Base-by-base conservation (phyloP, 345 rosid genomes). In the Mercurialis annua region DNA sequence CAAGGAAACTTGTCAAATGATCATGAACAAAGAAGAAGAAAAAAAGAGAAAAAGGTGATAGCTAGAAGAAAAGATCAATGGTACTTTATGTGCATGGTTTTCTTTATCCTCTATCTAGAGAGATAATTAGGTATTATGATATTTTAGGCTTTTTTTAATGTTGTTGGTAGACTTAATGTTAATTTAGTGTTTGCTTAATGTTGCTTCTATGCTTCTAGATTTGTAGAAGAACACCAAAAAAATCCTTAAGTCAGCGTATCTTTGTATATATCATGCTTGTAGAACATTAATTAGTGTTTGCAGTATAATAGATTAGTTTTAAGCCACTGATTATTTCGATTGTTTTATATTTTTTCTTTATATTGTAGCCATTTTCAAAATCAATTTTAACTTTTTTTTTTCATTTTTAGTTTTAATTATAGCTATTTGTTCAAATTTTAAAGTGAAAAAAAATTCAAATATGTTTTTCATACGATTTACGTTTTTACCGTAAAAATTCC, bases 51-150 rank as follows among this genome's bases (percentile, higher is more conserved):
- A 2, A 40, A 40, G 44, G 44, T 40, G 44, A 1, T 52, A 24
- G 58, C 58, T 24, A 12, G 16, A 12, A 42, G 11, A 18, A 20
- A 34, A 20, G 44, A 20, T 59, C 11, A 16, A 9, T n/a, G n/a
- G n/a, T n/a, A n/a, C n/a, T n/a, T 59, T 21, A 34, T 23, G 42
- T 34, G 26, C 46, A n/a, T 40, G 4, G 11, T 1, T 9, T n/a
- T 36, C 2, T 59, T 20, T 20, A 59, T 23, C 44, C 46, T 59
- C 48, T 66, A 54, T 50, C 52, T 40, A 40, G 12, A 66, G 34
- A 56, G 30, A 7, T 40, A 9, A 40, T 42, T 55, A 55, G 70
- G 43, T 27, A 40, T 42, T 55, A 55, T 61, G 43, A 18, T 54
- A 2, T 66, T 6, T 40, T 29, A 55, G 53, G 33, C 15, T 16